Conservation (phyloP, 2,329 filamentous ascomycete species). For the Ramularia collo-cygni region DNA sequence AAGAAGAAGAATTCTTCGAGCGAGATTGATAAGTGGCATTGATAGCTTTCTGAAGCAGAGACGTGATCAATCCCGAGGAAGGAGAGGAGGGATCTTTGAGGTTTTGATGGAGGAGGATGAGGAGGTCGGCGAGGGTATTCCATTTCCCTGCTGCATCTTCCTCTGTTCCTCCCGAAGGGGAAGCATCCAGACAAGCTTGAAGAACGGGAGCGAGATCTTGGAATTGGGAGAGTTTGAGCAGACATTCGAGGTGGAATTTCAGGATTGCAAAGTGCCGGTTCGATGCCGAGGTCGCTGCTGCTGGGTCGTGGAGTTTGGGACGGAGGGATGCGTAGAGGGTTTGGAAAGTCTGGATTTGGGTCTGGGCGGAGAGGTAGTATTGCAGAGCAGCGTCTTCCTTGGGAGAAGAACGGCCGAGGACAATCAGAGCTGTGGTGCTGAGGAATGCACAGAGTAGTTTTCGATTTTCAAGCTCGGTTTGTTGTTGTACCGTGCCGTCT, state of each 20-base stretch:
- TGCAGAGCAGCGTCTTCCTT: constrained; percentile 46
- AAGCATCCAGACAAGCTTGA: constrained; percentile 29
- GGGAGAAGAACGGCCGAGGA: constrained; percentile 42
- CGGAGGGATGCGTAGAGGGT: constrained; percentile 30
- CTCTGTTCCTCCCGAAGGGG: constrained; percentile 13
- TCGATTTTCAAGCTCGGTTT: constrained; percentile 44
- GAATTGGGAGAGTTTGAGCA: constrained; percentile 60
- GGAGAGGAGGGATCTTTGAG: constrained; percentile 26
- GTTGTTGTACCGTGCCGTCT: constrained; percentile 10
- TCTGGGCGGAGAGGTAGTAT: constrained; percentile 55
- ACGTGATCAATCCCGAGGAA: constrained; percentile 42
- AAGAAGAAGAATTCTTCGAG: too few species aligned
- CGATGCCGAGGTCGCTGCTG: constrained; percentile 26
- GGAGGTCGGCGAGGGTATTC: constrained; percentile 42
- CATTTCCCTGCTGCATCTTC: constrained; percentile 32
- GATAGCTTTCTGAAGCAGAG: constrained; percentile 58
- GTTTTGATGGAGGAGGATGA: constrained; percentile 38
- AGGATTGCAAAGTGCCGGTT: constrained; percentile 53
- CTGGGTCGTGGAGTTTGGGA: constrained; percentile 36
- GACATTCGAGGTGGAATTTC: constrained; percentile 73
- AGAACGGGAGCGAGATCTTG: constrained; percentile 58
- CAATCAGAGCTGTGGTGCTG: constrained; percentile 39
- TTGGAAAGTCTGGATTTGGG: constrained; percentile 53
- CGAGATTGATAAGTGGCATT: constrained; percentile 64
- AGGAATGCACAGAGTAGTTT: constrained; percentile 67